phyloP scores from a whole-genome alignment of 495 filamentous ascomycete genomes.

The Penicillium nucicola region DNA sequence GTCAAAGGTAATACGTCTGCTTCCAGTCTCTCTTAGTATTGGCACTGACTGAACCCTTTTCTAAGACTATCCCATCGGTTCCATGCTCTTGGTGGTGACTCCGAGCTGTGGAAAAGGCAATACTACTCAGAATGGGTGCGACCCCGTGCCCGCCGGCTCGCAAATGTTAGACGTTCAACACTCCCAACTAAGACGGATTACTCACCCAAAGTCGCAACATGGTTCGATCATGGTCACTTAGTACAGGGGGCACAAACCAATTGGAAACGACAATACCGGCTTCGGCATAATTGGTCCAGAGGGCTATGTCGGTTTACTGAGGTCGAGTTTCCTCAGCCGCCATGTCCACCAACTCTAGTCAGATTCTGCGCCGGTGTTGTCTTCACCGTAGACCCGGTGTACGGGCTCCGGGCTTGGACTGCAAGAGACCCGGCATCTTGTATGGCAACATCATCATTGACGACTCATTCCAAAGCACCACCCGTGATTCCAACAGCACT shows the following conservation, averaged over 20 bases:
- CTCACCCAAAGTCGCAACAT: slow-evolving; percentile 70
- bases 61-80: slow-evolving; percentile 74
- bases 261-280: slow-evolving; percentile 90
- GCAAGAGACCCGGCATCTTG: slow-evolving; percentile 51
- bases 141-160: slow-evolving; percentile 74
- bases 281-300: slow-evolving; percentile 87
- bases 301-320: slow-evolving; percentile 80
- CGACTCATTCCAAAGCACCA: neutral
- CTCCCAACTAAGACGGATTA: slow-evolving; percentile 52
- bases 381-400: slow-evolving; percentile 67
- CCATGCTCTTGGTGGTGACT: slow-evolving; percentile 70
- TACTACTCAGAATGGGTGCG: slow-evolving; percentile 90
- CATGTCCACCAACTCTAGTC: slow-evolving; percentile 59
- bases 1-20: slow-evolving; percentile 54
- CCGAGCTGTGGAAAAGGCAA: slow-evolving; percentile 84
- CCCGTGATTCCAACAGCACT: slow-evolving; percentile 62
- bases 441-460: slow-evolving; percentile 25
- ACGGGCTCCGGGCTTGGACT: slow-evolving; percentile 76
- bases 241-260: slow-evolving; percentile 54
- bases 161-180: slow-evolving; percentile 55
- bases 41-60: slow-evolving; percentile 3
- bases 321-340: slow-evolving; percentile 60
- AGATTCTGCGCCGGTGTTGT: slow-evolving; percentile 72
- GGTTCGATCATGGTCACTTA: slow-evolving; percentile 72
- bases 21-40: neutral